Evolutionary conservation across 495 filamentous ascomycete genomes (phyloP).

Genomic region (Parathielavia hyrcaniae): DNA sequence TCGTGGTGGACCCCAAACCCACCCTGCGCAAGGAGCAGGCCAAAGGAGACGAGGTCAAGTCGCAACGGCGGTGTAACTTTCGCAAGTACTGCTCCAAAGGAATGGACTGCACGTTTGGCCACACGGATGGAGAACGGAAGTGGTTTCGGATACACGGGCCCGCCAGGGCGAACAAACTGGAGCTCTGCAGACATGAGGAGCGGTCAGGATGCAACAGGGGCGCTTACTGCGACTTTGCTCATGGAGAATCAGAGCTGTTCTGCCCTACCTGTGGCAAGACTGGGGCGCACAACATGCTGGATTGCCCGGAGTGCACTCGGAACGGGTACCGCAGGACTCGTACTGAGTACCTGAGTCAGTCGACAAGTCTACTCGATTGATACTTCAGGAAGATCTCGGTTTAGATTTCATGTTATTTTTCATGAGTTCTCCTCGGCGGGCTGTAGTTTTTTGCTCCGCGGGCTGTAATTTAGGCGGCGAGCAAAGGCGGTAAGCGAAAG

Average conservation of each 20-base stretch:
- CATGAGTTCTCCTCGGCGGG: no score
- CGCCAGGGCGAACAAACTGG: background rate
- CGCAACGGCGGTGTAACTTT: background rate
- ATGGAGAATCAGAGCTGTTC: constrained; percentile 7
- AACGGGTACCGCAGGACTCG: no score
- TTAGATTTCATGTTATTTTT: no score
- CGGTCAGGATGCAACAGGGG: constrained; percentile 2
- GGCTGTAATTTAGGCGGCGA: no score
- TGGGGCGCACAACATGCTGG: background rate
- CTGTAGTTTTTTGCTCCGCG: no score
- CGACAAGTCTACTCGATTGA: no score
- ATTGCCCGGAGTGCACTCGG: background rate
- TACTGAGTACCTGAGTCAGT: no score
- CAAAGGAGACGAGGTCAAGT: background rate
- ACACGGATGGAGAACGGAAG: constrained; percentile 9
- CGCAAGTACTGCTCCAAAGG: constrained; percentile 8
- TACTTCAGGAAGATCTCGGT: no score
- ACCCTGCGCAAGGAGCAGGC: background rate
- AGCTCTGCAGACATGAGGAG: background rate
- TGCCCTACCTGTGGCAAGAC: constrained; percentile 13
- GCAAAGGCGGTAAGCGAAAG: no score
- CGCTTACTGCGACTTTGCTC: background rate
- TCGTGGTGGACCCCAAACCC: background rate
- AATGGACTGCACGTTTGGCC: constrained; percentile 6
- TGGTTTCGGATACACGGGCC: background rate